Percentiles rank a stretch among this genome's conserved stretches.
These are phyloP conservation scores for Vicia sativa DNA, from an alignment of 306 rosid species.

Conservation along the genomic window DNA sequence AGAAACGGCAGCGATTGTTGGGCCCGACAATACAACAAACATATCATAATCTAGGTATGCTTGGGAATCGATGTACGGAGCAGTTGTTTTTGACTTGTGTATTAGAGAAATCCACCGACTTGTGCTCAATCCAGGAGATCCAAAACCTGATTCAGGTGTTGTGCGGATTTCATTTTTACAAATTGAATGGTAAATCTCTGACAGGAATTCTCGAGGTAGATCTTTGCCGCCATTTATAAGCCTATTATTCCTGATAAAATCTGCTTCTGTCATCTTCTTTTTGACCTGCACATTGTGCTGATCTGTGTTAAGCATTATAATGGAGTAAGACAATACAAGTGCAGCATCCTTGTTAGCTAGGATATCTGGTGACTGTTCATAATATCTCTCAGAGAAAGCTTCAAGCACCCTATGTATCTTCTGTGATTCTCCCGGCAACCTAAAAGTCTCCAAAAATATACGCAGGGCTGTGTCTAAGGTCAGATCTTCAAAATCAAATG, in stretches of 20 bases:
- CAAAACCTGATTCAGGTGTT: slow-evolving; percentile 86
- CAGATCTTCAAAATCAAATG: slow-evolving; percentile 98
- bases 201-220: slow-evolving; percentile 87
- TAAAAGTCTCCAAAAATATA: slow-evolving; percentile 87
- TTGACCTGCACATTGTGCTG: slow-evolving; percentile 96
- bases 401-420: slow-evolving; percentile 98
- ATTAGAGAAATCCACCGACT: slow-evolving; percentile 95
- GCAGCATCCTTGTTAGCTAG: slow-evolving; percentile 98
- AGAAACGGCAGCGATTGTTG: slow-evolving; percentile 97
- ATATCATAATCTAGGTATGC: slow-evolving; percentile 90
- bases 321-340: slow-evolving; percentile 81
- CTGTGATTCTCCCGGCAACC: slow-evolving; percentile 98
- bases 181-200: slow-evolving; percentile 87
- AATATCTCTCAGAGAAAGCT: slow-evolving; percentile 98
- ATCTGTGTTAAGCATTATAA: slow-evolving; percentile 95
- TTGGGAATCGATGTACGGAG: slow-evolving; percentile 86
- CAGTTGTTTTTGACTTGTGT: slow-evolving; percentile 80
- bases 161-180: slow-evolving; percentile 97
- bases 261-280: slow-evolving; percentile 99
- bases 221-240: slow-evolving; percentile 91
- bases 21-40: slow-evolving; percentile 97
- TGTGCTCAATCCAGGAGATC: slow-evolving; percentile 94
- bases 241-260: slow-evolving; percentile 87
- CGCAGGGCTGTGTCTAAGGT: slow-evolving; percentile 95
- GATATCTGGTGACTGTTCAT: slow-evolving; percentile 87